Evolutionary conservation across 208 protist species (phyloP).

Genomic region (Crithidia expoeki): DNA sequence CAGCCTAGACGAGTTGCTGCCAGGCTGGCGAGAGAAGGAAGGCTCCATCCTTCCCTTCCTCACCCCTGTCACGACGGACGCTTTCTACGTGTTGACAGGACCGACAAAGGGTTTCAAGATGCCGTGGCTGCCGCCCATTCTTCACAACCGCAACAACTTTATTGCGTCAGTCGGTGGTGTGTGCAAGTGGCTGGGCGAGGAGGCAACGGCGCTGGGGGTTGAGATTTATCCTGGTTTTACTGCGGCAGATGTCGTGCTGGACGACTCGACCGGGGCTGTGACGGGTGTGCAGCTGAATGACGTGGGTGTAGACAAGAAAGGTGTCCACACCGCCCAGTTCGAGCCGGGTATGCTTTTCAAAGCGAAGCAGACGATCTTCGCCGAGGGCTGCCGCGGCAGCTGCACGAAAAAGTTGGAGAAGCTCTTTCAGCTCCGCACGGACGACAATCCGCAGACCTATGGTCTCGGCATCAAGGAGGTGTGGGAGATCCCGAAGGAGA

Average conservation of each 20-base stretch:
- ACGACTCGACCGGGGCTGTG: conserved; percentile 47
- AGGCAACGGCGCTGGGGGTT: conserved; percentile 96
- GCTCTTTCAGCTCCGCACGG: conserved; percentile 85
- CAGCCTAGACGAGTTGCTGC: conserved; percentile 96
- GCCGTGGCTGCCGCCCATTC: conserved; percentile 73
- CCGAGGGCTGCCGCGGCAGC: conserved; percentile 97
- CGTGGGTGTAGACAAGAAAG: conserved; percentile 92
- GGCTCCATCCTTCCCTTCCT: conserved; percentile 64
- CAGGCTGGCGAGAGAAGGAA: conserved; percentile 89
- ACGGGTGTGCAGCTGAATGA: conserved; percentile 83
- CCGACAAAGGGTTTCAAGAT: conserved; percentile 45
- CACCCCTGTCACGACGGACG: conserved; percentile 92
- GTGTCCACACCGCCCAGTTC: conserved; percentile 91
- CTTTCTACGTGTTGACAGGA: conserved; percentile 86
- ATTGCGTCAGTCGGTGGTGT: conserved; percentile 95
- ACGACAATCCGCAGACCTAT: conserved; percentile 93
- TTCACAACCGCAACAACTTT: conserved; percentile 96
- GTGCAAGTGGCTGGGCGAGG: conserved; percentile 92
- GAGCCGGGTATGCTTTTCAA: conserved; percentile 96
- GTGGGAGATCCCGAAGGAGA: conserved; percentile 94
- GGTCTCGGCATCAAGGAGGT: conserved; percentile 98
- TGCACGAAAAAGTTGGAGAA: conserved; percentile 94
- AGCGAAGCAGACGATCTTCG: conserved; percentile 96
- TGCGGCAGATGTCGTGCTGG: conserved; percentile 82
- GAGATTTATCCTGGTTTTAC: conserved; percentile 97